Conservation (phyloP, 768 basidiomycete genomes). For the Lentinula aciculospora region DNA sequence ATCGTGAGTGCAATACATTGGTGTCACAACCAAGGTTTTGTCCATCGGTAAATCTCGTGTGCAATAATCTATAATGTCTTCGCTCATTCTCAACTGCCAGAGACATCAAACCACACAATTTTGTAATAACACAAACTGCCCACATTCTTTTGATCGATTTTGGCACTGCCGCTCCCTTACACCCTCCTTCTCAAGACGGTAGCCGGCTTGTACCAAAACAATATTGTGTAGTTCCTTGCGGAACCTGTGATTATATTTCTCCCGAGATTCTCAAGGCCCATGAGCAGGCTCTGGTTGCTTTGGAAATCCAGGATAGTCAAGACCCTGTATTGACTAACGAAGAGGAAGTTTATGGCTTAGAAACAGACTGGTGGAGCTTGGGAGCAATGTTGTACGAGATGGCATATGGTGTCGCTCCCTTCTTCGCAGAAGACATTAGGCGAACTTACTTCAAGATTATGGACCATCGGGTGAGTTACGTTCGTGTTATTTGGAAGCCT, state of each 20-base stretch:
- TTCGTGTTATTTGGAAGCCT: background rate
- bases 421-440: slow-evolving; percentile 83
- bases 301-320: slow-evolving; percentile 56
- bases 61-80: background rate
- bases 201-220: slow-evolving; percentile 52
- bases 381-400: slow-evolving; percentile 92
- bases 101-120: slow-evolving; percentile 96
- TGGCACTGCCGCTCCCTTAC: slow-evolving; percentile 81
- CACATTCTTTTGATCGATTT: slow-evolving; percentile 90
- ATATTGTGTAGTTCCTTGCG: slow-evolving; percentile 77
- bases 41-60: slow-evolving; percentile 64
- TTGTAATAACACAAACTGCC: slow-evolving; percentile 65
- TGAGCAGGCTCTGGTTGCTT: slow-evolving; percentile 74
- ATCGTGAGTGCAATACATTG: slow-evolving; percentile 80
- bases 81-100: slow-evolving; percentile 30
- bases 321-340: slow-evolving; percentile 7
- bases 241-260: slow-evolving; percentile 94
- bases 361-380: slow-evolving; percentile 96
- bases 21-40: slow-evolving; percentile 88
- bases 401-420: slow-evolving; percentile 78
- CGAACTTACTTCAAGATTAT: slow-evolving; percentile 80
- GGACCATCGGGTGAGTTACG: slow-evolving; percentile 60
- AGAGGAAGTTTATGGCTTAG: slow-evolving; percentile 64
- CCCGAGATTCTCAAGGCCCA: slow-evolving; percentile 85
- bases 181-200: slow-evolving; percentile 50